Evolutionary conservation across 345 rosid species (phyloP).

Genomic region (Crucihimalaya himalaica): DNA sequence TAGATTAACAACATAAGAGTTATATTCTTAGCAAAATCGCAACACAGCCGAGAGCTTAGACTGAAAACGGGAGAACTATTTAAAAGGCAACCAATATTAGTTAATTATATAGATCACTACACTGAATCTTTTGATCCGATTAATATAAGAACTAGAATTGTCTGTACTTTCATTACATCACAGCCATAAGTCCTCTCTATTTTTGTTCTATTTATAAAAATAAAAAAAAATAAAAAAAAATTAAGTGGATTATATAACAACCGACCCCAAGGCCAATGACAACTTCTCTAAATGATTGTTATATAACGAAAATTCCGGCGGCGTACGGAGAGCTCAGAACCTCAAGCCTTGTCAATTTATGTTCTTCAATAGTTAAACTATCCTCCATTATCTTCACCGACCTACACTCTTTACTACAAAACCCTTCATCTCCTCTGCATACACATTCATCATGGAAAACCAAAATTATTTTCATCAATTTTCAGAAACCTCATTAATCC

Average conservation of each 20-base stretch:
- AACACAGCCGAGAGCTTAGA: too few species aligned
- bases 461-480: neutral
- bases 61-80: too few species aligned
- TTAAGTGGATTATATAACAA: neutral
- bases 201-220: too few species aligned
- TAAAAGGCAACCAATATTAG: too few species aligned
- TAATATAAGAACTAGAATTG: too few species aligned
- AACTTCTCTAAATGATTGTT: neutral
- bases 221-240: neutral
- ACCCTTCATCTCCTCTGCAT: constrained; percentile 76
- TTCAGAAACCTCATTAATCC: neutral
- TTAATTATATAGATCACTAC: too few species aligned
- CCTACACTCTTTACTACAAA: constrained; percentile 77
- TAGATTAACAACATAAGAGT: too few species aligned
- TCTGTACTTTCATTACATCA: too few species aligned
- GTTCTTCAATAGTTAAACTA: constrained; percentile 46
- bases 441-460: neutral
- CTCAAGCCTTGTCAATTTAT: constrained; percentile 42
- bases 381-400: constrained; percentile 61
- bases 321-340: constrained; percentile 44
- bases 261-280: neutral
- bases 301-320: constrained; percentile 66
- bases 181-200: too few species aligned
- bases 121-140: too few species aligned
- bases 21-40: too few species aligned